Evolutionary conservation across 306 rosid species (phyloP), one percentile per base, ranked within the genome.

Genomic region (Pueraria montana): DNA sequence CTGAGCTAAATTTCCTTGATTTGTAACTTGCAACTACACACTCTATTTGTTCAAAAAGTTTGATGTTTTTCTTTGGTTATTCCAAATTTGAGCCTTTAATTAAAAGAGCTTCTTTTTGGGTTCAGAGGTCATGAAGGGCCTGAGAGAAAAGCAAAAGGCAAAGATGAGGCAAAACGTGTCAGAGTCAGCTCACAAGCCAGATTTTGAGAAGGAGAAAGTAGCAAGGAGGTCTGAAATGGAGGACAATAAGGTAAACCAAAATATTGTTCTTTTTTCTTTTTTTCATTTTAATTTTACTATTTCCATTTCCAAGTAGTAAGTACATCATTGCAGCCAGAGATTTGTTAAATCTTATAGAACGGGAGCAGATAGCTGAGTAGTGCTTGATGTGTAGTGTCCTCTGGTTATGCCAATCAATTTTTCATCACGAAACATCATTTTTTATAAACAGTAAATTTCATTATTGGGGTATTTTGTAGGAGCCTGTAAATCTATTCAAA

Each of bases 41-140:
- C 3, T 82, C 48, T 65, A 6, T 45, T 26, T 30, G 11, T 30
- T 34, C 1, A 8, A 18, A 24, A 58, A 1, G n/a, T 73, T 34
- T 72, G n/a, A 7, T 49, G 21, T n/a, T 56, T 72, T 53, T 30
- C 46, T 65, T 9, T 80, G 49, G 9, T 50, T 72, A 30, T 86
- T 72, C 18, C 8, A 18, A 18, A 30, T 70, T 30, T 74, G 71
- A 81, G 27, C 5, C 71, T 80, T 55, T 55, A 3, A 55, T 55
- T 55, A 4, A 42, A 69, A 61, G 45, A 45, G 66, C 16, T 76
- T 58, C 21, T 74, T 82, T 18, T 81, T 82, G 67, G 20, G 42
- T 86, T 64, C 74, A 94, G 98, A 94, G 89, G 98, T 89, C 17
- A 90, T 87, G 97, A 94, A 89, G 83, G 94, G 97, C 1, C 52